Evolutionary conservation across 805 yeast genomes (phyloP).

Genomic region (Yarrowia keelungensis): DNA sequence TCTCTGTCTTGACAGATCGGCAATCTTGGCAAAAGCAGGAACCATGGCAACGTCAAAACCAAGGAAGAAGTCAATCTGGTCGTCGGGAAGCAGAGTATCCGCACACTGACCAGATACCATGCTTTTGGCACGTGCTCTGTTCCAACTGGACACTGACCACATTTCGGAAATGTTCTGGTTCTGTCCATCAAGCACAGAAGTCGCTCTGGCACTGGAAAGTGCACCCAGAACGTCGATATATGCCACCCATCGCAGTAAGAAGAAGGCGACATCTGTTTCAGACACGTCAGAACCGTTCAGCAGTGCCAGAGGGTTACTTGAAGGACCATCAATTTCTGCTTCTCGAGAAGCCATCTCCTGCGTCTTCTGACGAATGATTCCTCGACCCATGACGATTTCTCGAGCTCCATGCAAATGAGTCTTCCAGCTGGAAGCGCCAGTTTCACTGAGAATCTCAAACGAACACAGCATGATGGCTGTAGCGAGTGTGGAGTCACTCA

Average conservation of each 20-base stretch:
- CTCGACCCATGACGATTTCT: conserved; percentile 64
- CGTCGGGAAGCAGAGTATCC: conserved; percentile 37
- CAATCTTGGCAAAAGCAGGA: conserved; percentile 62
- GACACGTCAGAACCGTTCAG: conserved; percentile 38
- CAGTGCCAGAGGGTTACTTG: conserved; percentile 27
- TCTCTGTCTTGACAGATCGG: conserved; percentile 52
- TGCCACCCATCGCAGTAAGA: conserved; percentile 71
- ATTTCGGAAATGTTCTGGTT: conserved; percentile 49
- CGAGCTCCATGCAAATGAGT: conserved; percentile 73
- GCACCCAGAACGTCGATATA: conserved; percentile 71
- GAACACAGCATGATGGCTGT: conserved; percentile 65
- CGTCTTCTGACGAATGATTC: conserved; percentile 45
- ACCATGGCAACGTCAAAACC: conserved; percentile 73
- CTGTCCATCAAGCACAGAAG: conserved; percentile 44
- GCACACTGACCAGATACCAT: conserved; percentile 35
- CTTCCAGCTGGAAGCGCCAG: conserved; percentile 57
- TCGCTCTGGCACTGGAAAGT: conserved; percentile 56
- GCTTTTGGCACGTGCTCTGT: conserved; percentile 35
- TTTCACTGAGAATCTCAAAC: conserved; percentile 57
- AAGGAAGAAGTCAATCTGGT: conserved; percentile 44
- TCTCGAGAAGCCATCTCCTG: conserved; percentile 14
- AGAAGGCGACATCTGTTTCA: conserved; percentile 55
- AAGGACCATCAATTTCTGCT: not conserved
- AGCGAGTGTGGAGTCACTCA: conserved; percentile 72
- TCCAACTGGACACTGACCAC: conserved; percentile 47